phyloP scores from a whole-genome alignment of 1,139 yeast species.

The Pichia sp. region DNA sequence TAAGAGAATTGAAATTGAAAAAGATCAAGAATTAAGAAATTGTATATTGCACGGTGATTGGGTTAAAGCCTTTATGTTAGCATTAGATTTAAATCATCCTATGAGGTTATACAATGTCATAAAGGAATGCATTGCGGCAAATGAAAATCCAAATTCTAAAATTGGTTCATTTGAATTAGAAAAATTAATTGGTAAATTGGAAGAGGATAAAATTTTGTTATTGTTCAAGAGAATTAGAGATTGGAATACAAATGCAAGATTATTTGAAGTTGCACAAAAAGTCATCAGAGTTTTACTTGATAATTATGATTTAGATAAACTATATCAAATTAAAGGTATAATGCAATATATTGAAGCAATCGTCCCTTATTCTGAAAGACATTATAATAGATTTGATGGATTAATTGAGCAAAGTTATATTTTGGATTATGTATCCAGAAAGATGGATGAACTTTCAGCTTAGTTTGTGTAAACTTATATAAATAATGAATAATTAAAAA shows the following conservation, averaged over 20 bases:
- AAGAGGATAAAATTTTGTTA: conserved; percentile 50
- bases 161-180: conserved; percentile 64
- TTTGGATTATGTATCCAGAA: conserved; percentile 76
- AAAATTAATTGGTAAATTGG: conserved; percentile 50
- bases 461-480: conserved; percentile 6
- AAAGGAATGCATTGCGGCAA: conserved; percentile 43
- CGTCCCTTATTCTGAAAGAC: conserved; percentile 84
- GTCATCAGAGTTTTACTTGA: conserved; percentile 59
- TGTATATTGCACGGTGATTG: conserved; percentile 67
- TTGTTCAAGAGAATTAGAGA: conserved; percentile 75
- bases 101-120: conserved; percentile 72
- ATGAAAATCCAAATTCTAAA: conserved; percentile 41
- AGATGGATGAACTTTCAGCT: conserved; percentile 48
- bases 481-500: not conserved
- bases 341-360: conserved; percentile 65
- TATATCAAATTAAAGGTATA: conserved; percentile 62
- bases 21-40: conserved; percentile 79
- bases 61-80: conserved; percentile 82
- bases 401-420: conserved; percentile 79
- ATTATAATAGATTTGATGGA: conserved; percentile 66
- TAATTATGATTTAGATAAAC: conserved; percentile 45
- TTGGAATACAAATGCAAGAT: conserved; percentile 89
- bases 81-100: conserved; percentile 80
- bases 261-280: conserved; percentile 74
- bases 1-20: conserved; percentile 61